Percentiles rank a stretch among this genome's conserved stretches.
Evolutionary conservation across 139 green algal species (phyloP).

Genomic region (Chlorella sp.): DNA sequence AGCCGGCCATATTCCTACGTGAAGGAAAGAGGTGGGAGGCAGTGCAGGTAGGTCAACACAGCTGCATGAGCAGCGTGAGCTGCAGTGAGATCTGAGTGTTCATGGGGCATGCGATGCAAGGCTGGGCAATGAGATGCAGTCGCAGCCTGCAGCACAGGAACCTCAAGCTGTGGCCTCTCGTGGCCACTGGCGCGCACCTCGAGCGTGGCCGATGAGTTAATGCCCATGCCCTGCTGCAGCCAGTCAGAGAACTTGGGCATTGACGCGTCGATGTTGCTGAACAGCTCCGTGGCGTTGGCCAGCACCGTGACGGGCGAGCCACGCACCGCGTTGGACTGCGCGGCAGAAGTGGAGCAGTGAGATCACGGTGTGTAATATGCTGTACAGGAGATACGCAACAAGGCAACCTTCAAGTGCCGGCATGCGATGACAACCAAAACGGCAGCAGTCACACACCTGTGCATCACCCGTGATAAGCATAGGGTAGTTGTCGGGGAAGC

Average conservation of each 20-base stretch:
- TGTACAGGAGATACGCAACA: too few relatives aligned
- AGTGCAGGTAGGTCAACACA: too few relatives aligned
- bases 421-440: too few relatives aligned
- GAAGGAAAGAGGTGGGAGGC: too few relatives aligned
- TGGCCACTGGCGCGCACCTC: not conserved
- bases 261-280: conserved; percentile 25
- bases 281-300: conserved; percentile 38
- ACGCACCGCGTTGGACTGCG: conserved; percentile 35
- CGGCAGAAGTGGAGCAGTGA: not conserved
- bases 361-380: too few relatives aligned
- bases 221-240: conserved; percentile 48
- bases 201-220: conserved; percentile 44
- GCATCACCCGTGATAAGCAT: conserved; percentile 39
- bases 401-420: too few relatives aligned
- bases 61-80: too few relatives aligned
- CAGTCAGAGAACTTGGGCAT: conserved; percentile 41
- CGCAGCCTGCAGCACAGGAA: too few relatives aligned
- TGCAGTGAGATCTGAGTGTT: too few relatives aligned
- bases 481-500: conserved; percentile 38
- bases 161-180: not conserved
- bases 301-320: conserved; percentile 29
- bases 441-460: not conserved
- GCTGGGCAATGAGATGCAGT: too few relatives aligned
- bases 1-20: conserved; percentile 19
- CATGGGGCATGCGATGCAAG: too few relatives aligned